Evolutionary conservation across 306 rosid species (phyloP).

Genomic region (Pueraria montana): DNA sequence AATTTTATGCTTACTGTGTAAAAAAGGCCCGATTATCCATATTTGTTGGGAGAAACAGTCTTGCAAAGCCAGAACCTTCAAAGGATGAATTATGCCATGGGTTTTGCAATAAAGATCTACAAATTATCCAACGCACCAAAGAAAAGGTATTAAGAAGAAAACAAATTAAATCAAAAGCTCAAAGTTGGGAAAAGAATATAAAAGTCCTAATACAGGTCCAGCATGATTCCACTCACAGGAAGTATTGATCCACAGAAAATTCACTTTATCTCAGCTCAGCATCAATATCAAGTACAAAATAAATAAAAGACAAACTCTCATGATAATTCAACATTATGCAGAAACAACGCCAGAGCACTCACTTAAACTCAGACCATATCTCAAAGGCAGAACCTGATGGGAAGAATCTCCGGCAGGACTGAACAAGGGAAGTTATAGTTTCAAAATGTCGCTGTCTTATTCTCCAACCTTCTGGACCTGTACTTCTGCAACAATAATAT

Average conservation of each 20-base stretch:
- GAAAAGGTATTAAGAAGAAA: conserved; percentile 39
- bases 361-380: conserved; percentile 99
- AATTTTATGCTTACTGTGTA: conserved; percentile 68
- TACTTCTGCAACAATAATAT: conserved; percentile 68
- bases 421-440: conserved; percentile 92
- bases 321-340: conserved; percentile 37
- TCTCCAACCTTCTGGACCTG: conserved; percentile 99
- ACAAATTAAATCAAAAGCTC: conserved; percentile 21
- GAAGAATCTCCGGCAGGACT: conserved; percentile 95
- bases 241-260: conserved; percentile 15
- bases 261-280: conserved; percentile 35
- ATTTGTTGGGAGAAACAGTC: conserved; percentile 97
- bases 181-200: conserved; percentile 7
- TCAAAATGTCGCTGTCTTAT: conserved; percentile 91
- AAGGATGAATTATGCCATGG: conserved; percentile 99
- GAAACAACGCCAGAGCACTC: conserved; percentile 54
- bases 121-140: conserved; percentile 49
- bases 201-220: conserved; percentile 28
- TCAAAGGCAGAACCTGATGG: conserved; percentile 91
- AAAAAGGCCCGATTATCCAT: conserved; percentile 81
- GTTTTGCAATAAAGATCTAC: conserved; percentile 89
- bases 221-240: conserved; percentile 42
- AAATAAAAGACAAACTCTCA: conserved; percentile 36
- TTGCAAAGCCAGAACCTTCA: conserved; percentile 97
- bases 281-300: conserved; percentile 40